Base-by-base conservation (phyloP, 345 rosid species). In the Aegle marmelos region DNA sequence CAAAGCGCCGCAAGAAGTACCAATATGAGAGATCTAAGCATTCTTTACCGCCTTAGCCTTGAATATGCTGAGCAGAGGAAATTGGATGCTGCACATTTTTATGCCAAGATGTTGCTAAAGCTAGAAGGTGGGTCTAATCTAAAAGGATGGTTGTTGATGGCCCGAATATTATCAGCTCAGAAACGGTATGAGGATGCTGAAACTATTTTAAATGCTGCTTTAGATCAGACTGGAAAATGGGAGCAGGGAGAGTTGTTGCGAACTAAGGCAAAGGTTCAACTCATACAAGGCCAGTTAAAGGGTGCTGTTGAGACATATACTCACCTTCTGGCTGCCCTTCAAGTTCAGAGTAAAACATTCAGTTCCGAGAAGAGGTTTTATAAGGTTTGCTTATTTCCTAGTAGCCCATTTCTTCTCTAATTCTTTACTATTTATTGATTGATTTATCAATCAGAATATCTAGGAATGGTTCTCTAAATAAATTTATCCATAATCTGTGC, bases 11-110 rank as follows among this genome's bases (percentile, higher is more conserved):
- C 80, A 61, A 88, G 83, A 89, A 81, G 86, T 63, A 80, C 89
- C 13, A 63, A 48, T 57, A 75, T 88, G 87, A 79, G 69, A 73
- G 90, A 89, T 72, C 79, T 89, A 9, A 81, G 84, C 60, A 85
- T 90, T 53, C 78, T 92, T 71, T 87, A 93, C 84, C 80, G 82
- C 81, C 93, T 93, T 54, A 83, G 92, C 34, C 65, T 92, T 37
- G 94, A 89, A 86, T 76, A 79, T 86, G 97, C 94, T 57, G 93
- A 90, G 80, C 95, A 90, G 86, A 87, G 98, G 85, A 93, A 89
- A 80, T 80, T 93, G 70, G 92, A 90, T 72, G 79, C 79, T 0
- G 94, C 98, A 3, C 83, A 85, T 69, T 65, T 48, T 50, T 88
- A 89, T 33, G 90, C 93, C 34, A 86, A 84, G 70, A 41, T 24